Evolutionary conservation across 805 yeast genomes (phyloP), one percentile per base, ranked within the genome.

Genomic region (Ogataea ganodermae): DNA sequence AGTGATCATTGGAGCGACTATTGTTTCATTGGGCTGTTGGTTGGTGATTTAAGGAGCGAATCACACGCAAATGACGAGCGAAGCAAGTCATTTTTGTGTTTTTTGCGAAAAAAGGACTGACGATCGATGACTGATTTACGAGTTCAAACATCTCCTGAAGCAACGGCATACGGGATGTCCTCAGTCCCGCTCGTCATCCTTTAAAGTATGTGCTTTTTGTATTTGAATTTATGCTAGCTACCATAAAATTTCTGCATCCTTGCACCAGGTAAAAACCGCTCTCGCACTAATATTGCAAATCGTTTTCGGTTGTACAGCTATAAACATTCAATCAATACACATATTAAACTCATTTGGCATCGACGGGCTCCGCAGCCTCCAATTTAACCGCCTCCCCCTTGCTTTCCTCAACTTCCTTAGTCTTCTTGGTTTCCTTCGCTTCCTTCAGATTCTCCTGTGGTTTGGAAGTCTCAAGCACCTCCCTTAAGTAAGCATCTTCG

Each of bases 401-500:
- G 27, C 8, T 10, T 13, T 16, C 16, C 32, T 26, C 8, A 10
- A 28, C 17, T 16, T 24, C 22, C 33, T 36, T 17, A 4, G 3
- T 13, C 35, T 31, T 13, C 37, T 18, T 20, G 24, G 6, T 17
- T 28, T 21, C 28, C 32, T 26, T 9, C 24, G 22, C 10, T 33
- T 37, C n/a, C 33, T 38, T 6, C 32, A 16, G 24, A 23, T 17
- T 24, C 31, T 24, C 4, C 4, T n/a, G n/a, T 12, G 38, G 33
- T 37, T 35, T 42, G 46, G 28, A 46, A 48, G 44, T 35, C 26
- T 48, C 52, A 4, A 59, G 35, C 20, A 77, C 69, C 48, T 67
- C 73, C 55, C 74, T 78, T 80, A 84, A 78, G 42, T 78, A 69
- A 37, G 67, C 55, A 31, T 60, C 63, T 46, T 67, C 68, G 31